These are phyloP conservation scores for Ogataea sp. DNA, from an alignment of 805 yeast genomes.

Conservation along the genomic window DNA sequence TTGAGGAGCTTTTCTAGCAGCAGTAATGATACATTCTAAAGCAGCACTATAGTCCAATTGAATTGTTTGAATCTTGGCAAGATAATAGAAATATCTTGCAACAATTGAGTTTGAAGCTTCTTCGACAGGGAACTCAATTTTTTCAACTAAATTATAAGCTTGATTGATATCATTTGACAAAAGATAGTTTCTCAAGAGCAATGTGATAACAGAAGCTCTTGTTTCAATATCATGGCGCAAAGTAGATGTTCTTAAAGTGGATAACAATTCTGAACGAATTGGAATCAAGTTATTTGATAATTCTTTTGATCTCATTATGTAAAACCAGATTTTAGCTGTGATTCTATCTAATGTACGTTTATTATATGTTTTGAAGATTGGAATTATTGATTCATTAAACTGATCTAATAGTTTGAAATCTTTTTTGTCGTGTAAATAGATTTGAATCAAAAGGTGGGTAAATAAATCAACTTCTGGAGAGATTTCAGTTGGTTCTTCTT, in stretches of 20 bases:
- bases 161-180: constrained; percentile 73
- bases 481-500: constrained; percentile 27
- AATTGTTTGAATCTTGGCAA: constrained; percentile 85
- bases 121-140: constrained; percentile 78
- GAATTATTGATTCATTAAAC: constrained; percentile 46
- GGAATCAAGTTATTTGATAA: constrained; percentile 40
- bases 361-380: constrained; percentile 56
- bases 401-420: constrained; percentile 39
- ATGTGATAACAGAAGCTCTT: constrained; percentile 78
- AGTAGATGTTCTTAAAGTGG: constrained; percentile 78
- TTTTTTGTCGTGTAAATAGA: constrained; percentile 60
- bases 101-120: constrained; percentile 79
- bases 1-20: constrained; percentile 94
- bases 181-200: constrained; percentile 74
- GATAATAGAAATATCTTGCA: constrained; percentile 85
- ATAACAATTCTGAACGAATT: constrained; percentile 64
- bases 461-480: constrained; percentile 78
- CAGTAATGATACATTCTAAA: constrained; percentile 84
- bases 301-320: constrained; percentile 73
- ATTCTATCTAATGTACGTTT: constrained; percentile 80
- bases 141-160: constrained; percentile 84
- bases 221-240: constrained; percentile 91
- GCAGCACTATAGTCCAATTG: constrained; percentile 91
- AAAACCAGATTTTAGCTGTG: constrained; percentile 90
- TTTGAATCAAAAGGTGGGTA: constrained; percentile 69